Base-by-base conservation (phyloP, 768 basidiomycete species). In the Sutorius australiensis region DNA sequence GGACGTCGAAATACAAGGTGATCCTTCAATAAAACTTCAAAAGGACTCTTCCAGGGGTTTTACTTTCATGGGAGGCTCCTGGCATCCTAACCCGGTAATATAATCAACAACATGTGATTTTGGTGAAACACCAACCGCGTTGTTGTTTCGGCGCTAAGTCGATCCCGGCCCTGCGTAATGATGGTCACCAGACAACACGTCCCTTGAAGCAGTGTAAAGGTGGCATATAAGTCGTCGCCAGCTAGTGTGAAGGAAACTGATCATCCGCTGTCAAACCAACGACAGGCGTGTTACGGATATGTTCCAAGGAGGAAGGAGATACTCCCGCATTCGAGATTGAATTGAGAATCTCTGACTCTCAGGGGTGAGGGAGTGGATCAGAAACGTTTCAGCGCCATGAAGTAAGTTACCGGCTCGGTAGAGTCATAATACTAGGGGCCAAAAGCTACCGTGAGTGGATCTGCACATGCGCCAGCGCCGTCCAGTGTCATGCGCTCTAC, bases 311-410 rank as follows among this genome's bases (percentile, higher is more conserved):
- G 61, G 43, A 42, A 42, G 43, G 54, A 57, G 52, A 37, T 55
- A 28, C 24, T 51, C 52, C 57, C 51, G 52, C 55, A 61, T 65
- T 56, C 55, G 58, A 61, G 58, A 67, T 46, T 53, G 48, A 57
- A 65, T 62, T 55, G 49, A 54, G 53, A 57, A 50, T 59, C 57
- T 57, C 61, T 48, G 50, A 48, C 59, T 56, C 62, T 56, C 62
- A 67, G 62, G 59, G 64, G 46, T 46, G 61, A 54, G 30, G n/a
- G 7, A 37, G 65, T 67, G 59, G 64, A 54, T 67, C 60, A 50
- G 53, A 64, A 63, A 59, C 46, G 48, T 62, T 63, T 65, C 63
- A 60, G 40, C 30, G 34, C 51, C 53, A 53, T 51, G 53, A 50
- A 48, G 58, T 43, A 46, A 56, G 59, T 27, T n/a, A 37, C 44